Evolutionary conservation across 2,329 filamentous ascomycete species (phyloP).

Genomic region (Penicillium sclerotiorum): DNA sequence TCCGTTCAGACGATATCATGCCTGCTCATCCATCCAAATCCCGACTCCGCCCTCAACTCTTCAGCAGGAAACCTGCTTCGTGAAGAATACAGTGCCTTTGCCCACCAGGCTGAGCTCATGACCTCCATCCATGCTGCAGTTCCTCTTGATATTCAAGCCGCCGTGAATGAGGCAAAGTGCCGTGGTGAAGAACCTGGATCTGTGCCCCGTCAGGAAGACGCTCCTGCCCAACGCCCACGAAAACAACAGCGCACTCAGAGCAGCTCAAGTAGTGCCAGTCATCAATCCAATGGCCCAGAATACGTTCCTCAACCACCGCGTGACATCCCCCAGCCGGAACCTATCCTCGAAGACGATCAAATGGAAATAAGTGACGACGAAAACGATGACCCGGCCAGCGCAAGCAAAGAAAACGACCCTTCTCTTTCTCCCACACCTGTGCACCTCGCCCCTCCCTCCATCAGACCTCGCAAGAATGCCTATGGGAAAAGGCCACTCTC

Average conservation of each 20-base stretch:
- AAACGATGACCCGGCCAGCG: conserved; percentile 29
- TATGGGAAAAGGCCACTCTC: conserved; percentile 49
- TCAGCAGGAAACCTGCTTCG: conserved; percentile 61
- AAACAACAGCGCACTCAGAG: conserved; percentile 16
- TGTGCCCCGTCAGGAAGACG: conserved; percentile 25
- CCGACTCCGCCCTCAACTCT: conserved; percentile 65
- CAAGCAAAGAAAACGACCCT: conserved; percentile 55
- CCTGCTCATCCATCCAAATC: conserved; percentile 65
- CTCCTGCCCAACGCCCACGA: conserved; percentile 22
- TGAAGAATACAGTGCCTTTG: conserved; percentile 62
- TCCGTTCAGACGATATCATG: conserved; percentile 59
- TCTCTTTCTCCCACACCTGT: conserved; percentile 43
- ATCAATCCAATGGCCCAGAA: conserved; percentile 6
- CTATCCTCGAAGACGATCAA: conserved; percentile 12
- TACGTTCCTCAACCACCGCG: conserved; percentile 2
- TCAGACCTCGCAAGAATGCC: conserved; percentile 36
- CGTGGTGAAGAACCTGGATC: conserved; percentile 53
- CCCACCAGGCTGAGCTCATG: conserved; percentile 62
- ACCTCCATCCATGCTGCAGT: conserved; percentile 63
- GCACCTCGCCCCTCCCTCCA: conserved; percentile 33
- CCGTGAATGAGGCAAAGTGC: conserved; percentile 57
- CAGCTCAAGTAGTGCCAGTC: conserved; percentile 14
- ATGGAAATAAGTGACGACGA: conserved; percentile 23
- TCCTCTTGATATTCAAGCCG: conserved; percentile 46
- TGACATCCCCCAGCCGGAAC: not conserved